These are phyloP conservation scores for Septoria petroselini DNA, from an alignment of 2,329 filamentous ascomycete genomes.

Conservation along the genomic window DNA sequence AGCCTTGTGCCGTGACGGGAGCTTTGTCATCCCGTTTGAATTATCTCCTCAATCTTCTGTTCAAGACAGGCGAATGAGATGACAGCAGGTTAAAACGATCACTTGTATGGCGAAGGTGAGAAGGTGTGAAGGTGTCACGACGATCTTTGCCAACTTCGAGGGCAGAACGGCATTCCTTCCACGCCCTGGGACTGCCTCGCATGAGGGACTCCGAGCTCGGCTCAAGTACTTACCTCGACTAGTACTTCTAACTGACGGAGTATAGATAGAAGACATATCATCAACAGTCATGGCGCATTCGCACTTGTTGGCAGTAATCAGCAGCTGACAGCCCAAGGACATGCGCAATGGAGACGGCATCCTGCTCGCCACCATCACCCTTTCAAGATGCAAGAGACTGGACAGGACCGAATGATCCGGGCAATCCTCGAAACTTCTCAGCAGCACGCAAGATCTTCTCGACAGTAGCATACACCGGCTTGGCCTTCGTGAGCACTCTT, in stretches of 20 bases:
- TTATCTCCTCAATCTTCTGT: no score
- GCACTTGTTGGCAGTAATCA: neutral
- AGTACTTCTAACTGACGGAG: neutral
- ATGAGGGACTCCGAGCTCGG: constrained; percentile 4
- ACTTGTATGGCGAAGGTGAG: no score
- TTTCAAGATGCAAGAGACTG: constrained; percentile 31
- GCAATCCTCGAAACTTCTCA: constrained; percentile 36
- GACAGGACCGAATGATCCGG: constrained; percentile 31
- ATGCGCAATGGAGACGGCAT: neutral
- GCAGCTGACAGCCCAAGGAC: neutral
- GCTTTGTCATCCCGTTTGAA: no score
- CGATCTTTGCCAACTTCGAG: no score
- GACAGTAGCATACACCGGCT: constrained; percentile 30
- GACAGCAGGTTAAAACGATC: no score
- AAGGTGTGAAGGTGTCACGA: no score
- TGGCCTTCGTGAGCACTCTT: constrained; percentile 36
- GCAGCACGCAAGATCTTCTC: constrained; percentile 25
- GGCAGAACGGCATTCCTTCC: constrained; percentile 5
- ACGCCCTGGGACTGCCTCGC: constrained; percentile 8
- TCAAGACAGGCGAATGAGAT: no score
- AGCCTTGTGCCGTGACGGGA: no score
- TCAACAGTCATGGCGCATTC: neutral
- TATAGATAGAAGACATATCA: neutral
- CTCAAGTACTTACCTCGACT: constrained; percentile 1
- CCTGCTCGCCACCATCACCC: neutral